phyloP scores from a whole-genome alignment of 2,329 filamentous ascomycete genomes.

The Penicillium glabrum region DNA sequence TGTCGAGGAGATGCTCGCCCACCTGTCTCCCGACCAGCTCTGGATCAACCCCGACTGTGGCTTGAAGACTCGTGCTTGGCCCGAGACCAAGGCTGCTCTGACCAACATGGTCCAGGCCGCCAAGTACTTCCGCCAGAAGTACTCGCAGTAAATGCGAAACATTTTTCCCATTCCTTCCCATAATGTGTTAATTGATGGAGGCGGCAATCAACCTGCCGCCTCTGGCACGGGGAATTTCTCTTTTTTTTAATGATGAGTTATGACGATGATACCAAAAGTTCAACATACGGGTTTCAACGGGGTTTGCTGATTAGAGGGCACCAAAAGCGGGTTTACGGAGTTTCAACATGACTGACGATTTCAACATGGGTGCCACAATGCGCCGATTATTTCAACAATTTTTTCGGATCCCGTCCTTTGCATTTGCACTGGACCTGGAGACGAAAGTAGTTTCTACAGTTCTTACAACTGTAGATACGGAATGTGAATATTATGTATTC shows the following conservation, averaged over 20 bases:
- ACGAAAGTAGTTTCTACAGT: constrained; percentile 8
- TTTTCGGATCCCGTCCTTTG: constrained; percentile 22
- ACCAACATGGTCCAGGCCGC: constrained; percentile 97
- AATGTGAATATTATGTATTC: not conserved
- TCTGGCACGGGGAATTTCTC: constrained; percentile 29
- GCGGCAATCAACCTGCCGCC: constrained; percentile 40
- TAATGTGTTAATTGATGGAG: constrained; percentile 28
- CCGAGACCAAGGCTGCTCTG: constrained; percentile 95
- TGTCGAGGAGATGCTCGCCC: constrained; percentile 95
- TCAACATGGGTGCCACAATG: constrained; percentile 46
- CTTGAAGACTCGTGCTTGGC: constrained; percentile 98
- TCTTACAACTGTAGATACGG: not conserved
- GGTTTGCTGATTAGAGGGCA: constrained; percentile 36
- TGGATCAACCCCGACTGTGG: constrained; percentile 99
- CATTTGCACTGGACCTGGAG: constrained; percentile 26
- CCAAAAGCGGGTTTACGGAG: constrained; percentile 37
- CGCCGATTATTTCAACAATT: constrained; percentile 40
- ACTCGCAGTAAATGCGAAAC: constrained; percentile 57
- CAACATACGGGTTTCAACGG: constrained; percentile 41
- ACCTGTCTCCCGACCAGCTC: constrained; percentile 96
- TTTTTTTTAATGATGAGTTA: constrained; percentile 36
- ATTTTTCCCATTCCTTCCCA: constrained; percentile 13
- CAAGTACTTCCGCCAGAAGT: constrained; percentile 93
- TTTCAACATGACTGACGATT: constrained; percentile 48
- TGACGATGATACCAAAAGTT: constrained; percentile 45